Evolutionary conservation across 768 basidiomycete genomes (phyloP).

Genomic region (Suillus cothurnatus): DNA sequence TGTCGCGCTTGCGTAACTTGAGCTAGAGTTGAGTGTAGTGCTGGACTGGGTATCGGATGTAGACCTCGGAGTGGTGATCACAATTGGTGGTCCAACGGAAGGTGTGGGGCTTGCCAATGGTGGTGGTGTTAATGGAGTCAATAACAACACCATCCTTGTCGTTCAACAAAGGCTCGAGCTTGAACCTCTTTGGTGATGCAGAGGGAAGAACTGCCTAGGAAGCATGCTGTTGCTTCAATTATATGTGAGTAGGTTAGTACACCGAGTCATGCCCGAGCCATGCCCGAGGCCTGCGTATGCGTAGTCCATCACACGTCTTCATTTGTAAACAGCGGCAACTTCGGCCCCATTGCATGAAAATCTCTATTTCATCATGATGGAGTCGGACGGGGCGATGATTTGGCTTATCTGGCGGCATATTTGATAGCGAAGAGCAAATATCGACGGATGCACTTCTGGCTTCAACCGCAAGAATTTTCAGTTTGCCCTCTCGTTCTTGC

Average conservation of each 20-base stretch:
- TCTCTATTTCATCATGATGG: not conserved
- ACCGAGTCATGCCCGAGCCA: not conserved
- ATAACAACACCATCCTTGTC: not conserved
- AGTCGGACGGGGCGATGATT: too few species aligned
- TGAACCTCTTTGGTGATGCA: not conserved
- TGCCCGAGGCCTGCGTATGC: not conserved
- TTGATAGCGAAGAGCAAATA: too few species aligned
- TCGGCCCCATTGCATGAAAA: too few species aligned
- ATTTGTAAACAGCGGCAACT: not conserved
- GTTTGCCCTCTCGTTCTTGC: constrained; percentile 1
- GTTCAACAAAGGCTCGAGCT: not conserved
- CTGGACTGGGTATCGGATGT: not conserved
- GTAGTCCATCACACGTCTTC: not conserved
- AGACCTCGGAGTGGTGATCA: not conserved
- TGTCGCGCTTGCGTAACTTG: not conserved
- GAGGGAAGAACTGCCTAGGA: not conserved
- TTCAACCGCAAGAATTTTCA: too few species aligned
- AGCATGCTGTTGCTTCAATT: not conserved
- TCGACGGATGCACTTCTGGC: too few species aligned
- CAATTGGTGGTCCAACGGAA: not conserved
- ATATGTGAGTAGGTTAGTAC: not conserved
- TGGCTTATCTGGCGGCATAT: too few species aligned
- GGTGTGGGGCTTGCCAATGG: not conserved
- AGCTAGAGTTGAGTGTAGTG: constrained; percentile 8
- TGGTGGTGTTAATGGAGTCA: not conserved